These are phyloP conservation scores for Dentipellis fragilis DNA, from an alignment of 768 basidiomycete genomes.

Conservation along the genomic window DNA sequence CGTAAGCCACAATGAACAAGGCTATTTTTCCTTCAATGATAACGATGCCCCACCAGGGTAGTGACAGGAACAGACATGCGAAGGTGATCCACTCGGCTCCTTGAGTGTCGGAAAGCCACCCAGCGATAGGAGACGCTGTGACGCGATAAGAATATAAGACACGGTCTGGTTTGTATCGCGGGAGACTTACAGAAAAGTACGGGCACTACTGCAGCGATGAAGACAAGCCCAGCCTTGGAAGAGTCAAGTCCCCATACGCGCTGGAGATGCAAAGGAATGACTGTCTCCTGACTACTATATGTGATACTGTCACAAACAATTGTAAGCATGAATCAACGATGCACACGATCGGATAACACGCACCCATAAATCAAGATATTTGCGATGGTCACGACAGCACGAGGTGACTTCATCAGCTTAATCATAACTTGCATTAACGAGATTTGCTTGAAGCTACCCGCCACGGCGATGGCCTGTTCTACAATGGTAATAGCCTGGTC, in stretches of 20 bases:
- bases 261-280: slow-evolving; percentile 26
- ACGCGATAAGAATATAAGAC: neutral
- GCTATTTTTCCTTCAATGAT: slow-evolving; percentile 35
- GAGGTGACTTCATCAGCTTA: slow-evolving; percentile 17
- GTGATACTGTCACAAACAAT: slow-evolving; percentile 13
- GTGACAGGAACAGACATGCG: slow-evolving; percentile 34
- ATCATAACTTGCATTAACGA: slow-evolving; percentile 14
- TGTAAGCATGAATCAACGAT: neutral
- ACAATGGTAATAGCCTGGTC: too few relatives aligned
- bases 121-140: slow-evolving; percentile 49
- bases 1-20: slow-evolving; percentile 39
- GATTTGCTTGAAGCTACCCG: neutral
- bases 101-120: slow-evolving; percentile 43
- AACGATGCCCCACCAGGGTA: slow-evolving; percentile 59
- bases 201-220: slow-evolving; percentile 54
- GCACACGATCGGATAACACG: slow-evolving; percentile 5
- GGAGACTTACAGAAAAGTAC: slow-evolving; percentile 48
- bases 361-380: slow-evolving; percentile 26
- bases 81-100: slow-evolving; percentile 49
- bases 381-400: slow-evolving; percentile 19
- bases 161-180: neutral
- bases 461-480: too few relatives aligned
- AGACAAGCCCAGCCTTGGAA: slow-evolving; percentile 50
- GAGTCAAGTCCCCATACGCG: slow-evolving; percentile 22
- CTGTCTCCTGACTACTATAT: slow-evolving; percentile 22